Evolutionary conservation across 345 rosid species (phyloP), one percentile per base, ranked within the genome.

Genomic region (Brassica juncea): DNA sequence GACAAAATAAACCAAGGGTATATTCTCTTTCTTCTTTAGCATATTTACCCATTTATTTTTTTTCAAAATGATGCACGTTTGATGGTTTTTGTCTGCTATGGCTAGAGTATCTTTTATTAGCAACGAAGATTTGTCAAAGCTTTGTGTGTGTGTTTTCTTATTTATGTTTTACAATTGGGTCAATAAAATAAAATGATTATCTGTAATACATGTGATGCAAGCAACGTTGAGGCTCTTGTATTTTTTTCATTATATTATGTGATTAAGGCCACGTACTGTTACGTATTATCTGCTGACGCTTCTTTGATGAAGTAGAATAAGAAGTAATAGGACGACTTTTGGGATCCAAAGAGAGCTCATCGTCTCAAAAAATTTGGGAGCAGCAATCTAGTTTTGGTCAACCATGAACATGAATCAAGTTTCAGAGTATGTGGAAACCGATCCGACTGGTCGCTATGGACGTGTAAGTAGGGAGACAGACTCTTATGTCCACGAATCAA

Each of bases 401-500:
- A 71, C 77, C 70, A 81, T 81, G 84, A 66, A 47, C 68, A 59
- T 0, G 47, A 81, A 71, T 66, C 77, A 76, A 60, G 84, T 59
- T 80, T n/a, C 25, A 21, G 83, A 81, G 30, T 95, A 93, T 61
- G 94, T 84, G 0, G 98, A 95, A 80, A 90, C 88, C 8, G 98
- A 93, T 76, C 98, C 98, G 5, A 86, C 98, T 21, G 92, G 91
- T 76, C 97, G 99, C 14, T 95, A 93, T 25, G 91, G 96, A 69
- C 96, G 98, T 57, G 99, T 93, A 90, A 91, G 98, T 86, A 49
- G 6, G 1, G 16, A 75, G 28, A 65, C 31, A 1, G 11, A 32
- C 8, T 5, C 54, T 47, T 81, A 34, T 32, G 27, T 16, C 34
- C 25, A 66, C 47, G 14, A 65, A 75, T 71, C 70, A 54, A 73